Base-by-base conservation (phyloP, 495 filamentous ascomycete species). In the Penicillium simplicissimum region DNA sequence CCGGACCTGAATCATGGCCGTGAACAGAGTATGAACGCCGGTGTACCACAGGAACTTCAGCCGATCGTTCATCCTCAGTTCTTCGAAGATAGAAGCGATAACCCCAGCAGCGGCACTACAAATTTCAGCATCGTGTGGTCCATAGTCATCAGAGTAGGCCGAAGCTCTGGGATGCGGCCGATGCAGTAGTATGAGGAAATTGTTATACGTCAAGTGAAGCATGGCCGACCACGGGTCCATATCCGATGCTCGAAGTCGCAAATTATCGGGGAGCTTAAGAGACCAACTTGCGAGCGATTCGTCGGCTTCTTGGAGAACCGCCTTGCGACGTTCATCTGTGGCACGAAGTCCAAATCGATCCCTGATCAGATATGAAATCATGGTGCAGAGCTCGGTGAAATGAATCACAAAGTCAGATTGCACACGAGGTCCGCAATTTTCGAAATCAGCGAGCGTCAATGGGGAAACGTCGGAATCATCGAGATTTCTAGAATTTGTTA, bases 161-260 rank as follows among this genome's bases (percentile, higher is more conserved):
- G 78, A 78, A 31, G 75, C 74, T 60, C 72, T 66, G 53, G 75
- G 76, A 61, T 81, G 79, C 11, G 79, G 79, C 51, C 79, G 76
- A 70, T 82, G 78, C n/a, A 81, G 68, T 11, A 81, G 68, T 45
- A 82, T 79, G n/a, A 82, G 71, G 61, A 81, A 77, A 49, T 81
- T 81, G 63, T 82, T 82, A 55, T 82, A 83, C 10, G 76, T 79
- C 13, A 83, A 60, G 63, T 82, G 81, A 43, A 83, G 75, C 75
- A 77, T 79, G 23, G 76, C 75, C 48, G 74, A 77, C 79, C 79
- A 83, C 9, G 77, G 72, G 51, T 81, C 78, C 75, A 78, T 77
- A 43, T 78, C 76, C 8, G 76, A 78, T 3, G 76, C 72, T 13
- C 75, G 74, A 0, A 81, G 71, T 19, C 76, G 76, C 28, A 83